Evolutionary conservation across 2,329 filamentous ascomycete species (phyloP), one percentile per base, ranked within the genome.

Genomic region (Ustulina deusta): DNA sequence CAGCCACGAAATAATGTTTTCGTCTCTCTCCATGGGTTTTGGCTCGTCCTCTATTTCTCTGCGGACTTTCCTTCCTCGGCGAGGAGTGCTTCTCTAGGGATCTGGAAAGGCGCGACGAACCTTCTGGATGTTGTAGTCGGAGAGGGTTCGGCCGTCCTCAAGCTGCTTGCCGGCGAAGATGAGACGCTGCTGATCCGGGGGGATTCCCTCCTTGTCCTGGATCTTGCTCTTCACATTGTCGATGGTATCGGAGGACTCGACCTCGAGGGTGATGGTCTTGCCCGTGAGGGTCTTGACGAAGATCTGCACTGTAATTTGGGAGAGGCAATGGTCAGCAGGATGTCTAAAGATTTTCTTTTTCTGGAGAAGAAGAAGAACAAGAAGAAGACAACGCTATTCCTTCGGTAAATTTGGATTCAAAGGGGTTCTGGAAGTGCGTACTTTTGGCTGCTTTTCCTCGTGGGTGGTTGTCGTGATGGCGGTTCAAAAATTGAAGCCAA

Each of bases 171-270:
- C 94, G 79, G 94, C 94, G 84, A 98, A 98, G 87, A 97, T 97
- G 87, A 98, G 85, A 81, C 95, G 94, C 89, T 98, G 95, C 85
- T 97, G 94, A 86, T 97, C 95, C 75, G 94, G 94, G 79, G 95
- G 95, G 77, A 97, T 97, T 79, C 95, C 95, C 88, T 97, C 95
- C 92, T 97, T 97, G 87, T 97, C 94, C 88, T 97, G 95, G 85
- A 98, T 97, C 92, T 97, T 97, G 87, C 91, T 91, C 91, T 98
- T 98, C 86, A 98, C 95, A 90, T 97, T 98, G 91, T 98, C 95
- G 88, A 98, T 98, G 80, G 95, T 97, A 86, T 98, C 95, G 82
- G 90, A 93, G 81, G 94, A 97, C 91, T 97, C 95, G 83, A 97
- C 94, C 91, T 98, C 95, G 80, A 97, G 92, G 86, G 96, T 98